Conservation (phyloP, 371 early-diverging fungal genomes). For the Mucor racemosus region DNA sequence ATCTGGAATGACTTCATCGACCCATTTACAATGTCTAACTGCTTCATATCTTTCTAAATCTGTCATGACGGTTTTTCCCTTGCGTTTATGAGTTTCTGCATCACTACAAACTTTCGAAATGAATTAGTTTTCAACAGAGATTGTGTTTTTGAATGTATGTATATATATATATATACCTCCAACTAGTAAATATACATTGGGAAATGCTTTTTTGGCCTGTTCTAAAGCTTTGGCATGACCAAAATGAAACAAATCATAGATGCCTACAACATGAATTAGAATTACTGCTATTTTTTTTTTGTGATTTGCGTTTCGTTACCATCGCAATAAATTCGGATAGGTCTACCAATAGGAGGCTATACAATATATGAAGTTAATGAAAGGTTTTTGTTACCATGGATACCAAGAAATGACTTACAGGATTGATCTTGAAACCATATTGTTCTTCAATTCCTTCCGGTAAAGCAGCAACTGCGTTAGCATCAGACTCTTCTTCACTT, state of each 20-base stretch:
- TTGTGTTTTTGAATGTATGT: too few relatives aligned
- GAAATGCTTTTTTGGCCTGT: constrained; percentile 93
- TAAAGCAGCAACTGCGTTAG: constrained; percentile 9
- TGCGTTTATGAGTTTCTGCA: constrained; percentile 78
- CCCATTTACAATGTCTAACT: constrained; percentile 95
- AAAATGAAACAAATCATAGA: constrained; percentile 96
- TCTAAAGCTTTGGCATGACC: constrained; percentile 93
- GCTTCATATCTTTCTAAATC: constrained; percentile 90
- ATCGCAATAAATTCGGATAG: constrained; percentile 89
- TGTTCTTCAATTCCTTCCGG: constrained; percentile 35
- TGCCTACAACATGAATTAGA: constrained; percentile 26
- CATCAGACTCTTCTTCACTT: constrained; percentile 25
- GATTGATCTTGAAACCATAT: constrained; percentile 37
- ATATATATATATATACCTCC: constrained; percentile 64
- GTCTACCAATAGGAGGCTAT: constrained; percentile 74
- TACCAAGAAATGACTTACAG: constrained; percentile 16
- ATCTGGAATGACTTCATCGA: constrained; percentile 89
- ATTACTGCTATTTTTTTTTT: neutral
- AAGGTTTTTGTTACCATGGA: neutral
- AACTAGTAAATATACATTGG: constrained; percentile 86
- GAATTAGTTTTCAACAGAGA: neutral
- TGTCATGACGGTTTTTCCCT: constrained; percentile 93
- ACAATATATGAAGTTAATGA: neutral
- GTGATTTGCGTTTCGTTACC: constrained; percentile 59
- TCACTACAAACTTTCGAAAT: constrained; percentile 77